Conservation (phyloP, 2,329 filamentous ascomycete species). For the Tolypocladium album region DNA sequence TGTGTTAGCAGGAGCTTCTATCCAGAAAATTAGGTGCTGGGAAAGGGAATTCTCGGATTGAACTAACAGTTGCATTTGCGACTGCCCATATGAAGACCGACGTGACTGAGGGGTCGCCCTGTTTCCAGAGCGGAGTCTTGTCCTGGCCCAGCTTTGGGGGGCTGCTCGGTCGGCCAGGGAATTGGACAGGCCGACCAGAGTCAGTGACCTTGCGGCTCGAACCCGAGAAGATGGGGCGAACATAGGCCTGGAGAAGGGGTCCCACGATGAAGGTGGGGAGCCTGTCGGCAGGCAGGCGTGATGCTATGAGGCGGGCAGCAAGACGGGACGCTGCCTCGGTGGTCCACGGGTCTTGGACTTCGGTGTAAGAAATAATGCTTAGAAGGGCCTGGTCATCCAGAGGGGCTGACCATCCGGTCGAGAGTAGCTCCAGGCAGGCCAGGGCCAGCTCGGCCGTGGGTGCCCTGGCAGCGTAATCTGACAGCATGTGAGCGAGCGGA, state of each 20-base stretch:
- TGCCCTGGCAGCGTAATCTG: not conserved
- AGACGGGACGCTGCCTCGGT: conserved; percentile 16
- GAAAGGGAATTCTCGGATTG: too few species aligned
- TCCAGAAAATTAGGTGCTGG: not conserved
- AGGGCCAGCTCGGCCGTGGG: conserved; percentile 14
- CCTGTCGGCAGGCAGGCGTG: conserved; percentile 10
- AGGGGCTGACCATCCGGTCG: not conserved
- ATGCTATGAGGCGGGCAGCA: conserved; percentile 21
- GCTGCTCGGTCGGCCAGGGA: conserved; percentile 5
- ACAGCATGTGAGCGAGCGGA: not conserved
- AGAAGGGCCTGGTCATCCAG: conserved; percentile 15
- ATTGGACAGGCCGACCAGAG: conserved; percentile 18
- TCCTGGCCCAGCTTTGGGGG: not conserved
- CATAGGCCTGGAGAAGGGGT: conserved; percentile 49
- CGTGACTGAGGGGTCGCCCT: not conserved
- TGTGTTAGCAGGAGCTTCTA: not conserved
- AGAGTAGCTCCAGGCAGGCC: conserved; percentile 16
- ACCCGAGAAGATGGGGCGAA: conserved; percentile 57
- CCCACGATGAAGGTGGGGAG: conserved; percentile 34
- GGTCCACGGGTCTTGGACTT: conserved; percentile 26
- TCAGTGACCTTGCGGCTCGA: conserved; percentile 30
- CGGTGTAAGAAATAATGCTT: conserved; percentile 18
- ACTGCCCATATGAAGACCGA: conserved; percentile 5
- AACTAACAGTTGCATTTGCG: conserved; percentile 4
- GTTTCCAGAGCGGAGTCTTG: not conserved